These are phyloP conservation scores for Umbellularia californica DNA, from an alignment of 164 flowering plant genomes.

Conservation along the genomic window DNA sequence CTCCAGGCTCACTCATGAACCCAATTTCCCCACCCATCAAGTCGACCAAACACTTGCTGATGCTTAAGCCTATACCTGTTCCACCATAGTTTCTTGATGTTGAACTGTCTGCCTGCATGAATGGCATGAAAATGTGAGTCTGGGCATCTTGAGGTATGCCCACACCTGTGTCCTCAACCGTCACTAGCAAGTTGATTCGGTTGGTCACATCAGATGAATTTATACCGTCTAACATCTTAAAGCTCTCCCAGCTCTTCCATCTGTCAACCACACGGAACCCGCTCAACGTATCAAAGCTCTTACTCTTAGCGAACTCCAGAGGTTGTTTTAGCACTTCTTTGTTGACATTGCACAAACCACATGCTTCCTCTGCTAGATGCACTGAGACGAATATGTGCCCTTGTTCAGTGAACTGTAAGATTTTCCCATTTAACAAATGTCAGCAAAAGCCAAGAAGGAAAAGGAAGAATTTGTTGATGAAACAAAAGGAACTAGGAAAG, in stretches of 20 bases:
- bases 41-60: constrained; percentile 75
- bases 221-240: constrained; percentile 29
- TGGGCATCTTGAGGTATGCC: constrained; percentile 82
- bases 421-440: neutral
- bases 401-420: constrained; percentile 20
- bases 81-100: constrained; percentile 92
- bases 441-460: neutral
- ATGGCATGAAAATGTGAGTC: constrained; percentile 75
- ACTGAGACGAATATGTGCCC: constrained; percentile 78
- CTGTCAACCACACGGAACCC: constrained; percentile 75
- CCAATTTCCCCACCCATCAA: constrained; percentile 94
- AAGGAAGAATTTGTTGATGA: neutral
- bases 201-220: constrained; percentile 28
- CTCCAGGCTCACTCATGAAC: constrained; percentile 65
- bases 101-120: constrained; percentile 96
- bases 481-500: neutral
- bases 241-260: constrained; percentile 74
- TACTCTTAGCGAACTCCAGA: constrained; percentile 21
- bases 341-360: constrained; percentile 16
- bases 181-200: constrained; percentile 54
- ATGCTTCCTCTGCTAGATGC: constrained; percentile 69
- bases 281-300: constrained; percentile 54
- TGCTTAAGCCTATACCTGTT: constrained; percentile 94
- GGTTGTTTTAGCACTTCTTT: constrained; percentile 47
- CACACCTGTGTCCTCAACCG: constrained; percentile 91